phyloP scores from a whole-genome alignment of 2,329 filamentous ascomycete species.

The Venturia aucupariae region DNA sequence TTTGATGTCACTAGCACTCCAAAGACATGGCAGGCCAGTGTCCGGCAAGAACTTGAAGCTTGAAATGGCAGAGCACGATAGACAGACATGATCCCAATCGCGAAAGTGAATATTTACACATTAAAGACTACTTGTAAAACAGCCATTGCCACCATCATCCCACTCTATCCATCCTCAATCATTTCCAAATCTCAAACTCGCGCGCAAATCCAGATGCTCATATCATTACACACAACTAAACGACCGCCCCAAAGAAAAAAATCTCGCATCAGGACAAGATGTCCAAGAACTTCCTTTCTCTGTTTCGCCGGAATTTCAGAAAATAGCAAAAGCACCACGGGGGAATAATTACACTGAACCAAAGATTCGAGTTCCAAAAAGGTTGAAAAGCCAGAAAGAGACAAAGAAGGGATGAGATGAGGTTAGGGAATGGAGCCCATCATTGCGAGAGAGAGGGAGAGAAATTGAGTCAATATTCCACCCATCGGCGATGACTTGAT shows the following conservation, averaged over 20 bases:
- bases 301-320: background rate
- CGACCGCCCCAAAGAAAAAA: background rate
- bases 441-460: background rate
- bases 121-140: conserved; percentile 5
- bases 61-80: too few species aligned
- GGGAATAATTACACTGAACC: conserved; percentile 8
- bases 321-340: background rate
- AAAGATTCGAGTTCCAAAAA: background rate
- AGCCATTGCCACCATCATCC: background rate
- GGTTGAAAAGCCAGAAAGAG: background rate
- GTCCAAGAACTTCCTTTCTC: background rate
- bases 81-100: background rate
- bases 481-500: background rate
- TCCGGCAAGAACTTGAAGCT: too few species aligned
- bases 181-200: background rate
- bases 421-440: background rate
- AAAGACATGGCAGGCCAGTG: too few species aligned
- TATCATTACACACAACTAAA: background rate
- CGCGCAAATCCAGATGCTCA: background rate
- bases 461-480: background rate
- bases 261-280: background rate
- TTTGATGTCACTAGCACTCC: too few species aligned
- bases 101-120: background rate
- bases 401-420: background rate
- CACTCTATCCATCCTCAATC: background rate